Base-by-base conservation (phyloP, 495 filamentous ascomycete species). In the Xylaria palmicola region DNA sequence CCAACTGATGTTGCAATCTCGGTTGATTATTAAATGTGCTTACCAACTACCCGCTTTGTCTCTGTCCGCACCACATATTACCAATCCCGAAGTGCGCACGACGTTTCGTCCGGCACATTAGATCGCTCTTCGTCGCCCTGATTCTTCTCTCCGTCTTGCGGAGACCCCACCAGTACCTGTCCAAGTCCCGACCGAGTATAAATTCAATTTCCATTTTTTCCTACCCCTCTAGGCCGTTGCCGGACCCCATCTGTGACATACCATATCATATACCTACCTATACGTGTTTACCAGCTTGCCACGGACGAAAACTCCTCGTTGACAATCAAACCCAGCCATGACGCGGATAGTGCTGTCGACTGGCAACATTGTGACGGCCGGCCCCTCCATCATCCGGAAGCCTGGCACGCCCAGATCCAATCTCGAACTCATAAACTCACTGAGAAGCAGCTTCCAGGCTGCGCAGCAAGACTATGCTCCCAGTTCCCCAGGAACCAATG, bases 311-410 rank as follows among this genome's bases (percentile, higher is more conserved):
- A 10, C 4, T 41, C n/a, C 22, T 10, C 32, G 7, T 41, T 19
- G 20, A n/a, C 13, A 29, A 39, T n/a, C 37, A 34, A 34, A 43
- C 17, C 34, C 29, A 34, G 57, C 64, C 19, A 90, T 87, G 79
- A 86, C 86, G 78, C 90, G 90, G 79, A 81, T 97, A 74, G 86
- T 96, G 44, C 86, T 97, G 58, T 95, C 91, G 34, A 96, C 92
- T 47, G 92, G 90, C 60, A 97, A 97, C 80, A 87, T 97, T 66
- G 90, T 96, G 78, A 84, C 83, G 57, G 86, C 82, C 62, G 86
- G 88, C 37, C 86, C 89, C 65, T 90, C 91, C 49, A 87, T 94
- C 65, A 88, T 96, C 64, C 86, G 90, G 36, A 90, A 87, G 59
- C 84, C 86, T 30, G 79, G 86, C 47, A 82, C 81, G 24, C 84